These are phyloP conservation scores for Arabis alpina DNA, from an alignment of 345 rosid species.

Conservation along the genomic window DNA sequence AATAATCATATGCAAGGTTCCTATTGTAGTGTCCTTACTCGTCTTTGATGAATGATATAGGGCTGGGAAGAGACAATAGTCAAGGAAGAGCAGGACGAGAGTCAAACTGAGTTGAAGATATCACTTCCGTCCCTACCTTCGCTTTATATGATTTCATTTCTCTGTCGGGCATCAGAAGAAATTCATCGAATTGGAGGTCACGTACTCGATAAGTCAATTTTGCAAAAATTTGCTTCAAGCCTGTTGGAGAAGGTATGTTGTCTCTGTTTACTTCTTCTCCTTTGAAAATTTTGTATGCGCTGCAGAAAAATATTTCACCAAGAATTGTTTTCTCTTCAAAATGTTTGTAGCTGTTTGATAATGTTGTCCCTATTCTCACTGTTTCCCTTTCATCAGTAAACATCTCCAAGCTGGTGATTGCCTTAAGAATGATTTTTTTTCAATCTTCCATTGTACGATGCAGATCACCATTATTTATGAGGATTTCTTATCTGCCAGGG, in stretches of 20 bases:
- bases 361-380: background rate
- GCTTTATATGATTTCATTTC: conserved; percentile 82
- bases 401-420: conserved; percentile 28
- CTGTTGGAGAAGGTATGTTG: conserved; percentile 75
- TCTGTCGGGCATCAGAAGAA: conserved; percentile 96
- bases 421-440: conserved; percentile 19
- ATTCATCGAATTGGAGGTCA: conserved; percentile 98
- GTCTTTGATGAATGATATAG: conserved; percentile 53
- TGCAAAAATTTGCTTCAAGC: conserved; percentile 74
- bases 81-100: conserved; percentile 78
- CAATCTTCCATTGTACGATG: conserved; percentile 38
- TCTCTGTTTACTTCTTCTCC: conserved; percentile 24
- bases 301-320: conserved; percentile 15
- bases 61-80: conserved; percentile 98
- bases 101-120: conserved; percentile 80
- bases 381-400: conserved; percentile 11
- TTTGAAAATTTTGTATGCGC: background rate
- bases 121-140: conserved; percentile 97
- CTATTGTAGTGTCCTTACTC: conserved; percentile 23
- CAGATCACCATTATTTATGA: conserved; percentile 78
- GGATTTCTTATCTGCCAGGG: conserved; percentile 71
- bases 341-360: conserved; percentile 9
- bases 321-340: background rate
- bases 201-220: conserved; percentile 83
- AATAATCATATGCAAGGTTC: conserved; percentile 19